Evolutionary conservation across 2,329 filamentous ascomycete species (phyloP).

Genomic region (Pyricularia grisea): DNA sequence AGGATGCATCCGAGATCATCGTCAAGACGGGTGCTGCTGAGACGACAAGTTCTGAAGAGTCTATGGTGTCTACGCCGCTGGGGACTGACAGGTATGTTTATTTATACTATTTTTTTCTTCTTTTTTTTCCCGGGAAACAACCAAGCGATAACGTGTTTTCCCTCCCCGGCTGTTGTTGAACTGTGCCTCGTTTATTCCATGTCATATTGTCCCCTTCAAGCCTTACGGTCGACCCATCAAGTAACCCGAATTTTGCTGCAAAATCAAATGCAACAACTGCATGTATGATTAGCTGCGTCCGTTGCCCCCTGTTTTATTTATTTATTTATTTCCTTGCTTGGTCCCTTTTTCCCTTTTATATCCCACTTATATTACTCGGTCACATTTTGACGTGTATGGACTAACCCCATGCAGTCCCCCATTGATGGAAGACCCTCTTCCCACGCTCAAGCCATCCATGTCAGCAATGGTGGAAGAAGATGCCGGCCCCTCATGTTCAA

Average conservation of each 20-base stretch:
- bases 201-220: not conserved
- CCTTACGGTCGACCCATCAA: not conserved
- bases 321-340: not conserved
- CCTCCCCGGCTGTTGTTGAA: not conserved
- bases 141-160: not conserved
- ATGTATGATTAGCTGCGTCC: not conserved
- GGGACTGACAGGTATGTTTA: conserved; percentile 1
- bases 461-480: conserved; percentile 10
- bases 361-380: too few relatives aligned
- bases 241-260: not conserved
- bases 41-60: conserved; percentile 19
- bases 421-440: not conserved
- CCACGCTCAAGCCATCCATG: conserved; percentile 5
- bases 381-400: not conserved
- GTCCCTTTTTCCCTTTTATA: not conserved
- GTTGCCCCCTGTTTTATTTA: not conserved
- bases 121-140: too few relatives aligned
- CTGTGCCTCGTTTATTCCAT: not conserved
- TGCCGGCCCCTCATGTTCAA: conserved; percentile 32
- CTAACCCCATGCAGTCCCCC: not conserved
- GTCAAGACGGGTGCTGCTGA: conserved; percentile 35
- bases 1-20: conserved; percentile 31
- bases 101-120: not conserved
- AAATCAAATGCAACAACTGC: not conserved
- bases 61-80: not conserved